Base-by-base conservation (phyloP, 225 moss, liverwort and hornwort genomes). In the Marchantia polymorpha region DNA sequence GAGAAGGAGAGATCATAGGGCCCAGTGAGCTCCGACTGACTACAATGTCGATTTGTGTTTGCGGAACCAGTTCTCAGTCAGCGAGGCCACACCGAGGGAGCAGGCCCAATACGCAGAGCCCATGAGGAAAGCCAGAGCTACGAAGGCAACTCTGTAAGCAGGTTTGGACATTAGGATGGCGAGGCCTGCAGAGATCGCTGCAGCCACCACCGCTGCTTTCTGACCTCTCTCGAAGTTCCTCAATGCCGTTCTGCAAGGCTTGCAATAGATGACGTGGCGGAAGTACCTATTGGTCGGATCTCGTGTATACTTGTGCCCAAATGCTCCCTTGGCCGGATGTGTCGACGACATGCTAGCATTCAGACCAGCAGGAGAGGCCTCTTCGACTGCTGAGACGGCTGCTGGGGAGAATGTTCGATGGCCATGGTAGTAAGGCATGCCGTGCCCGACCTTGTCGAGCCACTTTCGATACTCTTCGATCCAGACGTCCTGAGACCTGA, bases 191-290 rank as follows among this genome's bases (percentile, higher is more conserved):
- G 87, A 83, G 47, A 84, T 59, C 11, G 85, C 79, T 8, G 90
- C 96, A 61, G 84, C 7, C 3, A 83, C 91, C 73, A 92, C 64
- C 31, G 93, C 84, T 30, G 83, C 89, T 82, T 92, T 89, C 73
- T 90, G 87, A 8, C 69, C 87, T 69, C 81, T 94, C 63, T 90
- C 87, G 56, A 92, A 94, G 67, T 77, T 81, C 19, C 54, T 46
- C 64, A 94, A 81, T 0, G 87, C 52, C 7, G 77, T 78, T 15
- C 89, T 83, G 79, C 96, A 94, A 0, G 87, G 52, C 69, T 90
- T 91, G 85, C 96, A 96, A 66, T 96, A 94, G 46, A 96, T 87
- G n/a, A 94, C 82, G 77, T 96, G 96, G 0, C 94, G 88, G 76
- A 87, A 94, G 69, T 96, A 96, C 0, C 96, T 88, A 59, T 88